Evolutionary conservation across 306 rosid species (phyloP), one percentile per base, ranked within the genome.

Genomic region (Fragaria iinumae): DNA sequence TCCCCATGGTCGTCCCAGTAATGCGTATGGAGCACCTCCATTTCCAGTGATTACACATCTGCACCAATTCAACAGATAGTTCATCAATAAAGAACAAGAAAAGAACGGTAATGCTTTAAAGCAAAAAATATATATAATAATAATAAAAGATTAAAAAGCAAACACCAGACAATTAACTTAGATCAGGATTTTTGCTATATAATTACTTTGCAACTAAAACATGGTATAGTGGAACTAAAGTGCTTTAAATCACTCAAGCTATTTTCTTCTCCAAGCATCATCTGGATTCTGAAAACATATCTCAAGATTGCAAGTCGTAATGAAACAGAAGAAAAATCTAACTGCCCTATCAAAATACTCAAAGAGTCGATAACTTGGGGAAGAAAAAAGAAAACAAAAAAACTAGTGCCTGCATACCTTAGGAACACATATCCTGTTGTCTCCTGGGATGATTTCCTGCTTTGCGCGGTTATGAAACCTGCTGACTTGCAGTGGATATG

Each of bases 1-100:
- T 73, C 97, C 97, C 98, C 98, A 93, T 11, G 98, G 98, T 53
- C 98, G 78, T 71, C 98, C 98, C 9, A 93, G 91, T 77, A 83
- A 79, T 69, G 88, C 39, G 56, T 86, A 90, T 66, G 90, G 66
- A 72, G 76, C 62, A 75, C 80, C 90, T 29, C 90, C 91, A 68
- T 85, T 88, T 67, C 97, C 96, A 20, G 97, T 93, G 59, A 91
- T 89, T 73, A 89, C 89, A 81, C 97, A 91, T 81, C 98, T 93
- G 81, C 86, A 83, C 52, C 55, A 77, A 67, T 69, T 80, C 72
- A 56, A 21, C 57, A 67, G 36, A 77, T n/a, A 48, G 71, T 60
- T 59, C 43, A 50, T 13, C 52, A 39, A 38, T 67, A 76, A 83
- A 81, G 73, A 52, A 49, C 44, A 48, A 13, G 20, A 39, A n/a